phyloP scores from a whole-genome alignment of 768 basidiomycete species.

The Termitomyces sp. region DNA sequence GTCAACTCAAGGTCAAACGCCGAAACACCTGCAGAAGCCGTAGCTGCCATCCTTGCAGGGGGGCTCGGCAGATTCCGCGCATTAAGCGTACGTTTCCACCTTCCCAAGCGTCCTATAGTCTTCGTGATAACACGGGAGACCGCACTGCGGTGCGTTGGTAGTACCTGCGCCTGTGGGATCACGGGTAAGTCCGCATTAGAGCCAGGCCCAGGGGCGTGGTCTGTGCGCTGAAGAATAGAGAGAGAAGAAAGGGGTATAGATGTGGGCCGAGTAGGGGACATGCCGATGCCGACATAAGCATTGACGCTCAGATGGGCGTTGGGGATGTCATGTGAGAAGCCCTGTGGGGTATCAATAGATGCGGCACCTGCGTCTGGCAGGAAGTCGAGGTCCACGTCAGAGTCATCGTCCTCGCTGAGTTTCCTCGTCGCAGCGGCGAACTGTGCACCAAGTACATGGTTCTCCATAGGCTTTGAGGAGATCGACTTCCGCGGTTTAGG shows the following conservation, averaged over 20 bases:
- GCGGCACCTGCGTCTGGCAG: slow-evolving; percentile 45
- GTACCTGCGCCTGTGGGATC: slow-evolving; percentile 36
- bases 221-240: slow-evolving; percentile 35
- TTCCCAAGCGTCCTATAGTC: slow-evolving; percentile 79
- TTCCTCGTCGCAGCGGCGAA: slow-evolving; percentile 63
- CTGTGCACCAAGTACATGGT: slow-evolving; percentile 57
- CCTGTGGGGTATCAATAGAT: slow-evolving; percentile 27
- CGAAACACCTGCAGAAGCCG: slow-evolving; percentile 50
- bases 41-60: slow-evolving; percentile 27
- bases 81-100: slow-evolving; percentile 80
- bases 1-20: slow-evolving; percentile 70
- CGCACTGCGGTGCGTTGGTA: slow-evolving; percentile 58
- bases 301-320: slow-evolving; percentile 46
- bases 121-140: slow-evolving; percentile 77
- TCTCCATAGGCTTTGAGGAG: slow-evolving; percentile 33
- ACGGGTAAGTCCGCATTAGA: slow-evolving; percentile 29
- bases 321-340: slow-evolving; percentile 42
- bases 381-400: slow-evolving; percentile 80
- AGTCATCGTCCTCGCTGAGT: slow-evolving; percentile 51
- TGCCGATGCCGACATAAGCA: slow-evolving; percentile 35
- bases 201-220: slow-evolving; percentile 32
- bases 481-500: slow-evolving; percentile 33
- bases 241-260: slow-evolving; percentile 55
- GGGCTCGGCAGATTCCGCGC: slow-evolving; percentile 26
- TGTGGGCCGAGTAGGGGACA: slow-evolving; percentile 39